Base-by-base conservation (phyloP, 768 basidiomycete species). In the Holtermannia corniformis region DNA sequence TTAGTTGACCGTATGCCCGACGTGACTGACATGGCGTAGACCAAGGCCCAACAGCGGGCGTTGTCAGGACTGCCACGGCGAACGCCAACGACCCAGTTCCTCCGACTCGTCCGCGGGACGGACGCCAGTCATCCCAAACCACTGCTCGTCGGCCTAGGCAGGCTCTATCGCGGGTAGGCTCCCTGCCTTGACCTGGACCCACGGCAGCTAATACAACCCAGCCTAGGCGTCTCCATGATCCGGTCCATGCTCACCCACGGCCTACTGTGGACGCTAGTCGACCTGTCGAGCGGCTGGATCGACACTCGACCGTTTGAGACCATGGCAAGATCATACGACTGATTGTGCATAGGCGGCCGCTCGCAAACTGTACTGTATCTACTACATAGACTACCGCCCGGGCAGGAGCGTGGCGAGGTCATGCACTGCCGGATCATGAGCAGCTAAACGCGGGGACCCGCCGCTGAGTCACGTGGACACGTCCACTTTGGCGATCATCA, bases 171-270 rank as follows among this genome's bases (percentile, higher is more conserved):
- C 55, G 95, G 93, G 50, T 96, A 47, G 89, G 92, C 51, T 16
- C 16, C 19, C 40, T 1, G 2, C 3, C 44, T 22, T 44, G 37
- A 22, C n/a, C 44, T 51, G 58, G 52, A 53, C 24, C 19, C 43
- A 41, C 32, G 41, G 27, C 7, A 5, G 24, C n/a, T 28, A 14
- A 32, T 21, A 37, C n/a, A 7, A 13, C 14, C 2, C 28, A 71
- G 72, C 5, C 56, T 73, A 19, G 72, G 72, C 7, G 87, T 99
- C 58, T 93, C 89, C 57, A 92, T 92, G 40, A 71, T 87, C 48
- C 81, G 95, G 49, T 91, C 86, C 62, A 84, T 93, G 64, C 87
- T 90, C 26, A 93, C 90, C 5, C 92, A 95, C 60, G 92, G 92
- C 20, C 76, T 93, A 37, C 76, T 92, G 47, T 95, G 91, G 91